Percentiles rank a stretch among this genome's conserved stretches.
These are phyloP conservation scores for Xylariaceae sp. DNA, from an alignment of 2,329 filamentous ascomycete species.

Conservation along the genomic window DNA sequence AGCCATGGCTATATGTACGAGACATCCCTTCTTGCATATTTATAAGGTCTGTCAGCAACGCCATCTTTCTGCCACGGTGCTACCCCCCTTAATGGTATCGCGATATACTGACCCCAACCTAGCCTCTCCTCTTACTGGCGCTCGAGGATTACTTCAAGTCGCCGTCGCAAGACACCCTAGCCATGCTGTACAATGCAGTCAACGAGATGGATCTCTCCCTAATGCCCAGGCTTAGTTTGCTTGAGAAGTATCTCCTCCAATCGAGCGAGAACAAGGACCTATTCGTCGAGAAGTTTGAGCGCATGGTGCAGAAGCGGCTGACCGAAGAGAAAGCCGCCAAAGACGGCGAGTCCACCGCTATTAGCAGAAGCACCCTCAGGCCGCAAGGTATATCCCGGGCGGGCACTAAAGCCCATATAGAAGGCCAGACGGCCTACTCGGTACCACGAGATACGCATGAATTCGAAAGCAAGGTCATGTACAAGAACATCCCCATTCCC, in stretches of 20 bases:
- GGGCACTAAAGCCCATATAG: slow-evolving; percentile 58
- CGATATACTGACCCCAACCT: slow-evolving; percentile 17
- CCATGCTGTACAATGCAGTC: slow-evolving; percentile 83
- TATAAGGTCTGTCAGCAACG: slow-evolving; percentile 66
- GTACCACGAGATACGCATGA: slow-evolving; percentile 94
- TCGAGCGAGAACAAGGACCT: slow-evolving; percentile 91
- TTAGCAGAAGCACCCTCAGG: slow-evolving; percentile 45
- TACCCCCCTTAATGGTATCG: background rate
- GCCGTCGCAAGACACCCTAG: slow-evolving; percentile 80
- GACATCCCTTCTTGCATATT: slow-evolving; percentile 96
- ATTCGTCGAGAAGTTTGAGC: slow-evolving; percentile 95
- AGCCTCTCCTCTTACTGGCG: slow-evolving; percentile 84
- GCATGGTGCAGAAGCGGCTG: slow-evolving; percentile 81
- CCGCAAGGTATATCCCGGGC: slow-evolving; percentile 50
- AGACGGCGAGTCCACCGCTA: slow-evolving; percentile 41
- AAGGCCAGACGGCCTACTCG: slow-evolving; percentile 61
- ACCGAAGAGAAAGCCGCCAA: slow-evolving; percentile 53
- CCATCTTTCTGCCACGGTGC: slow-evolving; percentile 4
- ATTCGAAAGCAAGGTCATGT: slow-evolving; percentile 91
- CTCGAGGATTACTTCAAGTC: slow-evolving; percentile 96
- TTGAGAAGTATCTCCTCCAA: slow-evolving; percentile 82
- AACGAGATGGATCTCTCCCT: slow-evolving; percentile 96
- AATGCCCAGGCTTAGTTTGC: slow-evolving; percentile 75
- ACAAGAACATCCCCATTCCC: slow-evolving; percentile 93
- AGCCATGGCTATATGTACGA: slow-evolving; percentile 97